These are phyloP conservation scores for Chlamydomonas asymmetrica DNA, from an alignment of 139 green algal species.

Conservation along the genomic window DNA sequence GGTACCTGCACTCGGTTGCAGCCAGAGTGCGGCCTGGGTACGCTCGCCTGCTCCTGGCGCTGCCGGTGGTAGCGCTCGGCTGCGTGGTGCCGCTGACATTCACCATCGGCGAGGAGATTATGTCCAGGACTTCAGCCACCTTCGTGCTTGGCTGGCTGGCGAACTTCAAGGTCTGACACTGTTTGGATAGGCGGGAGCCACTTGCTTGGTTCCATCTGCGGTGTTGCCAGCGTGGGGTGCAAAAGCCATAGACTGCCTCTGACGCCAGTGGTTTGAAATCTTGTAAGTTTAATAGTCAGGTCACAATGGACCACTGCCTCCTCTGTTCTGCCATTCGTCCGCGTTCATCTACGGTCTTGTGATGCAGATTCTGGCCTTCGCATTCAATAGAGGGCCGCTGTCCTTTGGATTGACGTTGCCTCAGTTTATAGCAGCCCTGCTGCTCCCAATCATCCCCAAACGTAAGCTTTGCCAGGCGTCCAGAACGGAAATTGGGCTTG, in stretches of 20 bases:
- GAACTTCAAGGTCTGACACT: slow-evolving; percentile 22
- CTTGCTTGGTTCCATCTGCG: not conserved
- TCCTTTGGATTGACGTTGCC: not conserved
- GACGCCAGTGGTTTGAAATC: not conserved
- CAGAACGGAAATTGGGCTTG: not conserved
- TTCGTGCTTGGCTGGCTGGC: slow-evolving; percentile 31
- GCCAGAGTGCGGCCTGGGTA: not conserved
- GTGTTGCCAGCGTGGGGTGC: not conserved
- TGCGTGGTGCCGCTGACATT: slow-evolving; percentile 3
- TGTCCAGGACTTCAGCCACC: not conserved
- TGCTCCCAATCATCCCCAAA: slow-evolving; percentile 19
- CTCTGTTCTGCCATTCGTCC: not conserved
- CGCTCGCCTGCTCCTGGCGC: not conserved
- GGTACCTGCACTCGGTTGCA: not conserved
- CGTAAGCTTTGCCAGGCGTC: not conserved
- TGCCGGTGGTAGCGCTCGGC: not conserved
- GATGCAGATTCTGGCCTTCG: slow-evolving; percentile 6
- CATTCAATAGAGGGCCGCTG: slow-evolving; percentile 3
- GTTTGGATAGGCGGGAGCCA: not conserved
- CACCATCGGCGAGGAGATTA: not conserved
- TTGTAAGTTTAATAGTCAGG: not conserved
- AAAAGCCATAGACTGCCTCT: not conserved
- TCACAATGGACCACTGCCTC: not conserved
- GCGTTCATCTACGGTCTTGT: not conserved
- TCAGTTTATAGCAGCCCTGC: not conserved